phyloP scores from a whole-genome alignment of 169 alveolate species.

The Theileria parva region DNA sequence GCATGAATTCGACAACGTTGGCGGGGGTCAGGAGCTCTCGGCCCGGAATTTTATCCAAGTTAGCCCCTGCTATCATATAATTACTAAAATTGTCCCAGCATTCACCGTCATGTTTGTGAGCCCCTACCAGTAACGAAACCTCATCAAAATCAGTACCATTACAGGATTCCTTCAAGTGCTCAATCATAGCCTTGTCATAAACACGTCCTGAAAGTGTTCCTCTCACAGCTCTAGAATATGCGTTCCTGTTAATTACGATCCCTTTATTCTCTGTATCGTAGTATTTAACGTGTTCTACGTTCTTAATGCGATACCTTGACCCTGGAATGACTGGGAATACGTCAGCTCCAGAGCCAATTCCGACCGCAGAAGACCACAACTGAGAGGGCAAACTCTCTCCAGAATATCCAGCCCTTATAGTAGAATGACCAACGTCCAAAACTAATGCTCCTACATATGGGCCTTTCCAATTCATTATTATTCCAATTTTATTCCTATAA shows the following conservation, averaged over 20 bases:
- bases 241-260: neutral
- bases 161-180: neutral
- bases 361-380: slow-evolving; percentile 42
- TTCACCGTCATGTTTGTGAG: neutral
- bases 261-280: neutral
- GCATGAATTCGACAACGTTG: neutral
- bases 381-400: slow-evolving; percentile 37
- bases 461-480: slow-evolving; percentile 40
- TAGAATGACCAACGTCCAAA: slow-evolving; percentile 37
- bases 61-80: slow-evolving; percentile 14
- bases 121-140: slow-evolving; percentile 6
- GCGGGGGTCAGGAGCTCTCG: neutral
- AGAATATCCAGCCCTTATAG: slow-evolving; percentile 26
- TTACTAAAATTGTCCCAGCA: slow-evolving; percentile 59
- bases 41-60: slow-evolving; percentile 5
- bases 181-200: slow-evolving; percentile 18
- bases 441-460: slow-evolving; percentile 48
- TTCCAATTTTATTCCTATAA: neutral
- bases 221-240: slow-evolving; percentile 30
- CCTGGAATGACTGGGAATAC: slow-evolving; percentile 46
- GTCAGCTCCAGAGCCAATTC: slow-evolving; percentile 26
- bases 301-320: neutral
- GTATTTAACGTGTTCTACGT: slow-evolving; percentile 20
- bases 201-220: slow-evolving; percentile 32
- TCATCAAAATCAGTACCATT: neutral